Conservation (phyloP, 352 stramenopile genomes). For the Pythium utonaiense region DNA sequence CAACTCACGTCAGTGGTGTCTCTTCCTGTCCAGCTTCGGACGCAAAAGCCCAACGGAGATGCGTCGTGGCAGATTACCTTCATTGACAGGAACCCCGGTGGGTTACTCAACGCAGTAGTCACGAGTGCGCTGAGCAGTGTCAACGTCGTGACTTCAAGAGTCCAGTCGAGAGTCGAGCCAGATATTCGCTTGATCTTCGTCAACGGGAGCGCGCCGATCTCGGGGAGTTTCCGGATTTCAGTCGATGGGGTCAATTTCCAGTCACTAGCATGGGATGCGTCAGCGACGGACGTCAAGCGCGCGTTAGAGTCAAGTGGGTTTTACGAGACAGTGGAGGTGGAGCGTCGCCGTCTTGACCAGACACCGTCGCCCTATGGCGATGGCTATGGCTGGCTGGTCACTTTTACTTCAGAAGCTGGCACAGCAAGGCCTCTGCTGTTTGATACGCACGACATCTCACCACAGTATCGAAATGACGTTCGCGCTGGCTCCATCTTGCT, state of each 20-base stretch:
- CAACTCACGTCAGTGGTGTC: not conserved
- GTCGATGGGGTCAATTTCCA: slow-evolving; percentile 21
- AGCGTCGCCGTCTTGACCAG: slow-evolving; percentile 25
- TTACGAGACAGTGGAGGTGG: slow-evolving; percentile 27
- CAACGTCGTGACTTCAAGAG: not conserved
- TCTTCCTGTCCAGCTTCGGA: not conserved
- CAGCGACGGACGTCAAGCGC: slow-evolving; percentile 21
- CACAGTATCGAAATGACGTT: slow-evolving; percentile 26
- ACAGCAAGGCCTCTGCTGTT: slow-evolving; percentile 24
- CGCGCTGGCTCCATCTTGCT: slow-evolving; percentile 29
- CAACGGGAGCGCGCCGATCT: slow-evolving; percentile 31
- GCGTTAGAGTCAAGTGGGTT: slow-evolving; percentile 27
- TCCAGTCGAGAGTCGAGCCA: slow-evolving; percentile 15
- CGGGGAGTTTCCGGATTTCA: slow-evolving; percentile 26
- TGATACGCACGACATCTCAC: slow-evolving; percentile 19
- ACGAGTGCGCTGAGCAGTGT: slow-evolving; percentile 16
- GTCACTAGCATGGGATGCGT: slow-evolving; percentile 29
- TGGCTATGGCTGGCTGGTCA: slow-evolving; percentile 49
- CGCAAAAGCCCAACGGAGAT: not conserved
- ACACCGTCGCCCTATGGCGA: slow-evolving; percentile 32
- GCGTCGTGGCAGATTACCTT: not conserved
- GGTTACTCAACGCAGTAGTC: not conserved
- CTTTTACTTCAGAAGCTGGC: slow-evolving; percentile 40
- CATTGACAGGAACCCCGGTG: not conserved
- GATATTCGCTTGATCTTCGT: slow-evolving; percentile 44